These are phyloP conservation scores for Alternaria gaisen DNA, from an alignment of 2,329 filamentous ascomycete genomes.

Conservation along the genomic window DNA sequence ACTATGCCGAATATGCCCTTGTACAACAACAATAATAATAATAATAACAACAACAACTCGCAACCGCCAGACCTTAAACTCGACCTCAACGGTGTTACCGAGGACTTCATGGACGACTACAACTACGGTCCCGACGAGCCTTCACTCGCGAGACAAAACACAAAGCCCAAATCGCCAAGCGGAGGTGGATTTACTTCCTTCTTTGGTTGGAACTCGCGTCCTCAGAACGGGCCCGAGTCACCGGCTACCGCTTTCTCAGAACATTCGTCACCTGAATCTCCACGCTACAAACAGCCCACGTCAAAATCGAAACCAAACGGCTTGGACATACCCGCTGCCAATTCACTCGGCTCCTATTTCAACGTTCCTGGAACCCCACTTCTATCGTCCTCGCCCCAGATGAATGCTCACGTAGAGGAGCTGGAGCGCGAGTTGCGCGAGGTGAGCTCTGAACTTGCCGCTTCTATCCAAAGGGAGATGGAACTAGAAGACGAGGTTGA, in stretches of 20 bases:
- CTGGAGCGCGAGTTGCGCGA: slow-evolving; percentile 94
- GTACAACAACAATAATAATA: slow-evolving; percentile 23
- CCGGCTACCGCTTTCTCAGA: slow-evolving; percentile 71
- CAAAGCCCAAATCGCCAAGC: slow-evolving; percentile 54
- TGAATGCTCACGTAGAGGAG: slow-evolving; percentile 74
- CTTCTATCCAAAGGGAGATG: slow-evolving; percentile 93
- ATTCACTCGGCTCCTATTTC: slow-evolving; percentile 57
- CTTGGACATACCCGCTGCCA: slow-evolving; percentile 62
- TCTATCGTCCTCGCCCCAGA: slow-evolving; percentile 54
- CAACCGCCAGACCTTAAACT: slow-evolving; percentile 45
- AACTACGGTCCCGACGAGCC: slow-evolving; percentile 41
- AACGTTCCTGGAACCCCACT: slow-evolving; percentile 58
- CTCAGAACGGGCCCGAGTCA: slow-evolving; percentile 63
- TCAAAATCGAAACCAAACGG: slow-evolving; percentile 54
- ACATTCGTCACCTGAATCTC: slow-evolving; percentile 67
- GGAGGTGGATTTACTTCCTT: slow-evolving; percentile 68
- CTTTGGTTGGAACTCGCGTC: slow-evolving; percentile 71
- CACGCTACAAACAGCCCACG: slow-evolving; percentile 49
- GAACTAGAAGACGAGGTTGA: slow-evolving; percentile 96
- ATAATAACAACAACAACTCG: slow-evolving; percentile 26
- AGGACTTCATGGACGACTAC: slow-evolving; percentile 50
- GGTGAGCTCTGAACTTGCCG: slow-evolving; percentile 90
- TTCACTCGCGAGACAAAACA: slow-evolving; percentile 32
- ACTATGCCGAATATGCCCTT: slow-evolving; percentile 52
- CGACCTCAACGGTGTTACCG: slow-evolving; percentile 48